These are phyloP conservation scores for Chalciporus piperatus DNA, from an alignment of 768 basidiomycete genomes.

Conservation along the genomic window DNA sequence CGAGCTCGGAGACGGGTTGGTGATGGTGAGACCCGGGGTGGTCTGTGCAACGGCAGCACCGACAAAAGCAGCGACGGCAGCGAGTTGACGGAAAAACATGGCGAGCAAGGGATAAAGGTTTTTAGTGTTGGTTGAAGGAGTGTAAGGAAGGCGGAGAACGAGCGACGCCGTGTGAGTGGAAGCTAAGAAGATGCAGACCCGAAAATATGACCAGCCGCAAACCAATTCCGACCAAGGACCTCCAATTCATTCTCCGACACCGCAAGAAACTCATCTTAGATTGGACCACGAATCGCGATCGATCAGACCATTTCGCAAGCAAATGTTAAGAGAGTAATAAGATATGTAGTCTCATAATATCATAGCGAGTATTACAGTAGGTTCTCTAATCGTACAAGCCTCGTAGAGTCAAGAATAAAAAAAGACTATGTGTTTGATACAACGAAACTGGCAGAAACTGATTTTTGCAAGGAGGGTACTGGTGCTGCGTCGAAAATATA, in stretches of 20 bases:
- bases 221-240: conserved; percentile 1
- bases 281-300: no score
- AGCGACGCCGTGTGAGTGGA: conserved; percentile 19
- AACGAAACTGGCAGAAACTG: neutral
- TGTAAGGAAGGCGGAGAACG: conserved; percentile 20
- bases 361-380: neutral
- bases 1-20: conserved; percentile 39
- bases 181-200: conserved; percentile 4
- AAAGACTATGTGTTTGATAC: neutral
- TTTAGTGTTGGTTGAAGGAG: conserved; percentile 8
- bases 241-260: conserved; percentile 26
- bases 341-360: conserved; percentile 7
- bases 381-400: conserved; percentile 4
- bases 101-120: neutral
- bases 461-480: neutral
- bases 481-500: no score
- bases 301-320: neutral
- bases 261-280: neutral
- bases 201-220: conserved; percentile 7
- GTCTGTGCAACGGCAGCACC: conserved; percentile 35
- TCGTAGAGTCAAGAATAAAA: neutral
- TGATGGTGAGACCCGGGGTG: conserved; percentile 37
- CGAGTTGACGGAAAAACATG: conserved; percentile 35
- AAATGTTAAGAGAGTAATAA: neutral
- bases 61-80: conserved; percentile 38